Conservation (phyloP, 306 rosid genomes). For the Rubus idaeus region DNA sequence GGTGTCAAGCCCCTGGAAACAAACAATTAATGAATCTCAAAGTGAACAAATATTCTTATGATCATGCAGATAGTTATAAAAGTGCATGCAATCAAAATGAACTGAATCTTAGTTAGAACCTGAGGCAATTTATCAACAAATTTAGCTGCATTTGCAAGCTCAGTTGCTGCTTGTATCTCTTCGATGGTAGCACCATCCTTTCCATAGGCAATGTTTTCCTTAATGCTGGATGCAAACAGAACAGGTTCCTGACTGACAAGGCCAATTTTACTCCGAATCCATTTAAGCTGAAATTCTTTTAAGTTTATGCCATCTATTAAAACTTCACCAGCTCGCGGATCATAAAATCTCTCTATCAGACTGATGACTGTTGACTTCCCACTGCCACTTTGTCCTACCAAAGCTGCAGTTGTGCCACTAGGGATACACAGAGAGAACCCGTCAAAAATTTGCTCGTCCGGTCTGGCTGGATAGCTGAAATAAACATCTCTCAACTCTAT, state of each 20-base stretch:
- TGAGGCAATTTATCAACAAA: constrained; percentile 83
- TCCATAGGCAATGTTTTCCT: constrained; percentile 85
- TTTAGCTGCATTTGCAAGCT: constrained; percentile 88
- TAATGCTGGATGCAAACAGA: constrained; percentile 76
- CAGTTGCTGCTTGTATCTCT: constrained; percentile 70
- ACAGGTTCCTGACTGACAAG: constrained; percentile 96
- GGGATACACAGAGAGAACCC: constrained; percentile 68
- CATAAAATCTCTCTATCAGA: constrained; percentile 85
- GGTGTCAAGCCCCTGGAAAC: constrained; percentile 69
- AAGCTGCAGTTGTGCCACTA: constrained; percentile 71
- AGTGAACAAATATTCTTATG: constrained; percentile 11
- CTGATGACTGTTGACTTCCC: constrained; percentile 88
- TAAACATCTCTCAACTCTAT: constrained; percentile 62
- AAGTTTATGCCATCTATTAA: constrained; percentile 72
- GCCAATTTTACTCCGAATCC: constrained; percentile 92
- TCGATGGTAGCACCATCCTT: constrained; percentile 77
- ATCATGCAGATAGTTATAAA: not conserved
- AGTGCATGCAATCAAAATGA: not conserved
- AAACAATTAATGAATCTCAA: not conserved
- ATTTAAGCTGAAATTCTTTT: constrained; percentile 75
- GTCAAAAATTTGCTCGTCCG: constrained; percentile 65
- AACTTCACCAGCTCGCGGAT: constrained; percentile 76
- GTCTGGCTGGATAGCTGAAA: constrained; percentile 87
- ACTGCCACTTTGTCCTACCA: constrained; percentile 96
- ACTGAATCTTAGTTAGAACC: constrained; percentile 40